Evolutionary conservation across 2,329 filamentous ascomycete species (phyloP).

Genomic region (Fusarium xylarioides): DNA sequence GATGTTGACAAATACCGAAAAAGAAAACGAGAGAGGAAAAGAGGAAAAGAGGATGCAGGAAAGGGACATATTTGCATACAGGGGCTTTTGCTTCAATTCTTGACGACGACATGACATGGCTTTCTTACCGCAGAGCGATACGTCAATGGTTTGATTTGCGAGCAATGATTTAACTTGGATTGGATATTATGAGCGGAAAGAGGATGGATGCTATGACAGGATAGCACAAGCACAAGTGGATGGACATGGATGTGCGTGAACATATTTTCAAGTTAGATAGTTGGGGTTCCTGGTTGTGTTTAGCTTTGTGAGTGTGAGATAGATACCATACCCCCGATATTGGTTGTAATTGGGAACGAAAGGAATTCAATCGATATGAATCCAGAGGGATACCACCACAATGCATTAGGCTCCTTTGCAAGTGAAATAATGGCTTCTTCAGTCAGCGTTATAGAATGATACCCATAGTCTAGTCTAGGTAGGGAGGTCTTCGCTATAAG

Average conservation of each 20-base stretch:
- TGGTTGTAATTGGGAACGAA: slow-evolving; percentile 29
- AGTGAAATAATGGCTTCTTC: background rate
- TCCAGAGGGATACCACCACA: background rate
- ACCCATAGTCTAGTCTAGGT: background rate
- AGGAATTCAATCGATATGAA: slow-evolving; percentile 21
- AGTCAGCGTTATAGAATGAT: background rate
- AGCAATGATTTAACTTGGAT: slow-evolving; percentile 25
- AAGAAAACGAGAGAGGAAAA: background rate
- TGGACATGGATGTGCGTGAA: slow-evolving; percentile 4
- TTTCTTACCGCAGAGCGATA: slow-evolving; percentile 43
- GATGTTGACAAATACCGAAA: slow-evolving; percentile 28
- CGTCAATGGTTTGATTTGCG: slow-evolving; percentile 36
- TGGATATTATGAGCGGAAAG: slow-evolving; percentile 32
- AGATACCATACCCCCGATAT: slow-evolving; percentile 37
- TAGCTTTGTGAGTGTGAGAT: slow-evolving; percentile 40
- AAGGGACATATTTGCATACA: slow-evolving; percentile 30
- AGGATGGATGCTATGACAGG: background rate
- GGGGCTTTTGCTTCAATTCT: slow-evolving; percentile 36
- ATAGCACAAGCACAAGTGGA: slow-evolving; percentile 7
- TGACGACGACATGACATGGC: slow-evolving; percentile 47
- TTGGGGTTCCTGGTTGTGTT: slow-evolving; percentile 24
- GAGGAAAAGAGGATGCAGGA: background rate
- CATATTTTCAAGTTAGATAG: slow-evolving; percentile 37
- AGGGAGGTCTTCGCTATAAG: background rate
- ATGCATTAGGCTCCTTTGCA: background rate